These are phyloP conservation scores for Diaporthe velutina DNA, from an alignment of 2,329 filamentous ascomycete genomes.

Conservation along the genomic window DNA sequence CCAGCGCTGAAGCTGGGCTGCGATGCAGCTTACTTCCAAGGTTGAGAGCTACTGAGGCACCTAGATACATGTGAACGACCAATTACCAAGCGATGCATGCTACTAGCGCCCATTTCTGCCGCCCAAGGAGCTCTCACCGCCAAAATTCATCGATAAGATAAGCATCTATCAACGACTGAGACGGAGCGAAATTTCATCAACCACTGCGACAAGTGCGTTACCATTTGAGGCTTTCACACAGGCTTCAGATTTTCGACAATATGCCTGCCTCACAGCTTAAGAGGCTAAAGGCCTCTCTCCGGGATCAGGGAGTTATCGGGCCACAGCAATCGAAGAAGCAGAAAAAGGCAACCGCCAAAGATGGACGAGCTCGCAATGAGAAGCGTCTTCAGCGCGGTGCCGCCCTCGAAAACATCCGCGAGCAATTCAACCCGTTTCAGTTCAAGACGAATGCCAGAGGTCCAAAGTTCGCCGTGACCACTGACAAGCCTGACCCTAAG, in stretches of 20 bases:
- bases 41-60: neutral
- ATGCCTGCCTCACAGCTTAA: constrained; percentile 99
- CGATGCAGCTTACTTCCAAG: constrained; percentile 16
- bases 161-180: constrained; percentile 29
- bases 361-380: constrained; percentile 74
- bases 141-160: constrained; percentile 49
- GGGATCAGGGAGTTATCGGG: constrained; percentile 89
- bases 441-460: constrained; percentile 83
- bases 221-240: neutral
- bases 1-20: constrained; percentile 32
- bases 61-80: neutral
- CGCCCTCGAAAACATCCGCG: constrained; percentile 87
- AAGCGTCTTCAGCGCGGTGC: constrained; percentile 82
- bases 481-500: constrained; percentile 68
- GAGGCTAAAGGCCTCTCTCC: constrained; percentile 90
- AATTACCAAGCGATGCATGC: constrained; percentile 1
- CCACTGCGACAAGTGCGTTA: neutral
- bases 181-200: constrained; percentile 14
- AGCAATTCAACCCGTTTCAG: constrained; percentile 98
- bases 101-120: constrained; percentile 43
- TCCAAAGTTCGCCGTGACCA: constrained; percentile 88
- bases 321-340: constrained; percentile 97
- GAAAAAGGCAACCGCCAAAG: constrained; percentile 79
- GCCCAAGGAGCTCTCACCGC: constrained; percentile 43
- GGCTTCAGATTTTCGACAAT: constrained; percentile 42